A percentile compares a stretch with the other conserved stretches of the same genome.
Conservation (phyloP, 1,139 yeast genomes). For the Saccharomycopsis hybrid region DNA sequence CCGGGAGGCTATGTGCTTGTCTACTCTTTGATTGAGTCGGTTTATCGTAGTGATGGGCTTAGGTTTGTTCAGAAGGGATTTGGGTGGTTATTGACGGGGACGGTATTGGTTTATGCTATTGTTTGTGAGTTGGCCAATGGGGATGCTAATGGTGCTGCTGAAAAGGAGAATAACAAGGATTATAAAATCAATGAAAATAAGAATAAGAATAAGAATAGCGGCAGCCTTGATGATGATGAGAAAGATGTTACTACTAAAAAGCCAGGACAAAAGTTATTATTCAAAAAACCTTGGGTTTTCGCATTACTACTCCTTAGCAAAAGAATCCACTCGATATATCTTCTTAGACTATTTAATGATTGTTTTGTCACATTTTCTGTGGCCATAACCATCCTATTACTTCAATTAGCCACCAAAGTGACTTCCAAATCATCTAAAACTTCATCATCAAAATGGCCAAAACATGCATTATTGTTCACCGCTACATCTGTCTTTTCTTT, state of each 20-base stretch:
- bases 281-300: conserved; percentile 50
- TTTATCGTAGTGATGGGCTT: conserved; percentile 49
- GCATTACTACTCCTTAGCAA: conserved; percentile 61
- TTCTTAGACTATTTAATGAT: conserved; percentile 81
- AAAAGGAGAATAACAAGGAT: no score
- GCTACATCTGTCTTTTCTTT: conserved; percentile 55
- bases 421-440: conserved; percentile 30
- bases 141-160: neutral
- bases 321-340: conserved; percentile 77
- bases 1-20: conserved; percentile 89
- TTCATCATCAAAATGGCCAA: conserved; percentile 31
- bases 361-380: conserved; percentile 73
- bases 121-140: conserved; percentile 29
- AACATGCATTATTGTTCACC: conserved; percentile 33
- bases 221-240: no score
- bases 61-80: conserved; percentile 57
- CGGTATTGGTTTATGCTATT: conserved; percentile 45
- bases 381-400: conserved; percentile 46
- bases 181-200: no score
- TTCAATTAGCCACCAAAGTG: conserved; percentile 43
- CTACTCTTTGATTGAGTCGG: conserved; percentile 51
- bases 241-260: neutral
- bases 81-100: conserved; percentile 54
- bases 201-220: no score
- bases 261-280: neutral